Evolutionary conservation across 495 filamentous ascomycete genomes (phyloP), one percentile per base, ranked within the genome.

Genomic region (Daldinia bambusicola): DNA sequence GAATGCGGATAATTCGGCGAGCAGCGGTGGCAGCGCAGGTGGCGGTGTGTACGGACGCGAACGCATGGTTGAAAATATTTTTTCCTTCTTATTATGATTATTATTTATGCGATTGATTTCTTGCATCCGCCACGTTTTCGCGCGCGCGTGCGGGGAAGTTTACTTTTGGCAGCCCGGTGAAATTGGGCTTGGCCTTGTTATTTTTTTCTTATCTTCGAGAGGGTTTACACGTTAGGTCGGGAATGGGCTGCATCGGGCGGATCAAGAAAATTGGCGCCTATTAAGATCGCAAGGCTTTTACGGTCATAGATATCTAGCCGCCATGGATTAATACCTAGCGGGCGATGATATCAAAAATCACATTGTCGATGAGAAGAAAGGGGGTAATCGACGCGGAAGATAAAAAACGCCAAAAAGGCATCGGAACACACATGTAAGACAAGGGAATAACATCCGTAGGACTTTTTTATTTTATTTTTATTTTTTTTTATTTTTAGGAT

Each of bases 1-100:
- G 30, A 83, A 80, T 41, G 80, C 76, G 13, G 84, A 80, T 22
- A 85, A 62, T 52, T 84, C 82, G 50, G 77, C 65, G 12, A 83
- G 80, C 34, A 83, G 68, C 3, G 79, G 76, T 8, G 81, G 77
- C 3, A 81, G 67, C 5, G 79, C 76, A 38, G 80, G 74, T 18
- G 76, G 72, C 16, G 77, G 58, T 1, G 74, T 74, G 71, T 78
- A 78, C n/a, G 77, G 75, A 69, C 66, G 78, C 32, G 78, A 80
- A 66, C 78, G 78, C 78, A 80, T 80, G 18, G 26, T 3, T 26
- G 26, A 3, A 26, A 26, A 1, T 26, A 1, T 26, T 26, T 3
- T 3, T 26, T 26, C 1, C 3, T 26, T 26, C 3, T 26, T 26
- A 26, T n/a, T n/a, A 2, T 72, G 70, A 31, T 13, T 53, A n/a